Percentiles rank a stretch among this genome's conserved stretches.
Conservation (phyloP, 371 early-diverging fungal species). For the Apophysomyces sp. region DNA sequence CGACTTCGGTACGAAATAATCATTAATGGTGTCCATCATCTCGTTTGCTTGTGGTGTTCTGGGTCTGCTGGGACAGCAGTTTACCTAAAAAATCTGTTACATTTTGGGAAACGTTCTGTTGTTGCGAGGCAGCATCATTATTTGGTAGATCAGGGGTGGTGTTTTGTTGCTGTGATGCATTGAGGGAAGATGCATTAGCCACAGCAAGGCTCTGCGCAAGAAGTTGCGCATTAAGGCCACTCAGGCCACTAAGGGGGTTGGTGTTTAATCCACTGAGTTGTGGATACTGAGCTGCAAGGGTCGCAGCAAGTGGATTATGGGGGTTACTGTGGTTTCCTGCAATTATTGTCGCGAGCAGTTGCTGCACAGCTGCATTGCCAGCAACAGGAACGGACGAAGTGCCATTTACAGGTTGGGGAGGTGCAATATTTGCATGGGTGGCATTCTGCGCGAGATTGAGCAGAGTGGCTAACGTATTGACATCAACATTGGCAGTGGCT, state of each 20-base stretch:
- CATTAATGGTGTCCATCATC: no score
- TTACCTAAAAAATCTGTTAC: constrained; percentile 1
- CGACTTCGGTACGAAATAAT: no score
- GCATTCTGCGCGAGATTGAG: constrained; percentile 5
- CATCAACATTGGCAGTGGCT: constrained; percentile 4
- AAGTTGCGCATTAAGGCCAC: not conserved
- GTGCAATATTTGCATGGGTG: not conserved
- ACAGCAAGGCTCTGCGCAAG: not conserved
- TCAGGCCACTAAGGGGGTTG: not conserved
- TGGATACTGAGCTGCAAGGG: not conserved
- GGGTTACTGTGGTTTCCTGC: not conserved
- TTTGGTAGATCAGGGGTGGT: not conserved
- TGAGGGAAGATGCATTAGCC: not conserved
- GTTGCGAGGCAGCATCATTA: not conserved
- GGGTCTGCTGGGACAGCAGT: not conserved
- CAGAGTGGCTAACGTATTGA: constrained; percentile 1
- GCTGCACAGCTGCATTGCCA: not conserved
- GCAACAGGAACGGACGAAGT: not conserved
- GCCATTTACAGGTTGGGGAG: not conserved
- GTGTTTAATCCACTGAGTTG: not conserved
- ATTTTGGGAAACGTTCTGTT: not conserved
- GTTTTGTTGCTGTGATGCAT: not conserved
- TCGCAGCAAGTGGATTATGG: not conserved
- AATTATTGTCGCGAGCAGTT: not conserved
- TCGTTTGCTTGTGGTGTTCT: not conserved